These are phyloP conservation scores for Nannizzia gypsea DNA, from an alignment of 2,329 filamentous ascomycete species.

Conservation along the genomic window DNA sequence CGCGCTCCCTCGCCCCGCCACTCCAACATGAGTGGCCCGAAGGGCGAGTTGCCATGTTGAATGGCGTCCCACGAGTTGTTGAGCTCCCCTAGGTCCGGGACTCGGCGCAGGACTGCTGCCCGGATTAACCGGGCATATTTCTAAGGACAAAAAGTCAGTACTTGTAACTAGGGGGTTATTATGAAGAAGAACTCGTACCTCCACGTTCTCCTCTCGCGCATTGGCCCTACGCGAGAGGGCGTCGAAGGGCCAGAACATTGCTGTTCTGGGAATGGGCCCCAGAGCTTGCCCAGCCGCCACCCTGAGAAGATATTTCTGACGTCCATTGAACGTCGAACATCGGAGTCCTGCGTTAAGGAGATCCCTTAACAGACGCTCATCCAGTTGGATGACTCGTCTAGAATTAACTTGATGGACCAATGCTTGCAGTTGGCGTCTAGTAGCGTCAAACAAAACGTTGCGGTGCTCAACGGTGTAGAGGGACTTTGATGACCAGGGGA, in stretches of 20 bases:
- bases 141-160: constrained; percentile 4
- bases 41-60: constrained; percentile 12
- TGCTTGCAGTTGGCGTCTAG: constrained; percentile 39
- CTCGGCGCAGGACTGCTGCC: constrained; percentile 7
- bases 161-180: not conserved
- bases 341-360: constrained; percentile 31
- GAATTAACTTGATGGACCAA: constrained; percentile 52
- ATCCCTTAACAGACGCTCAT: constrained; percentile 28
- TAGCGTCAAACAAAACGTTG: constrained; percentile 34
- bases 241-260: constrained; percentile 32
- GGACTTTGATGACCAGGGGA: constrained; percentile 38
- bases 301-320: constrained; percentile 30
- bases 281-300: constrained; percentile 18
- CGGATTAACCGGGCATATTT: constrained; percentile 14
- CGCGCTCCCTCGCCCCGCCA: constrained; percentile 10
- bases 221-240: constrained; percentile 21
- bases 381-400: constrained; percentile 27
- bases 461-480: constrained; percentile 39
- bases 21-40: constrained; percentile 15
- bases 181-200: constrained; percentile 17
- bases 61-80: constrained; percentile 12
- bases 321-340: constrained; percentile 35
- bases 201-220: constrained; percentile 16
- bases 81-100: constrained; percentile 7
- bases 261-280: constrained; percentile 18